These are phyloP conservation scores for Rosa hybrid DNA, from an alignment of 331 rosid species.

Conservation along the genomic window DNA sequence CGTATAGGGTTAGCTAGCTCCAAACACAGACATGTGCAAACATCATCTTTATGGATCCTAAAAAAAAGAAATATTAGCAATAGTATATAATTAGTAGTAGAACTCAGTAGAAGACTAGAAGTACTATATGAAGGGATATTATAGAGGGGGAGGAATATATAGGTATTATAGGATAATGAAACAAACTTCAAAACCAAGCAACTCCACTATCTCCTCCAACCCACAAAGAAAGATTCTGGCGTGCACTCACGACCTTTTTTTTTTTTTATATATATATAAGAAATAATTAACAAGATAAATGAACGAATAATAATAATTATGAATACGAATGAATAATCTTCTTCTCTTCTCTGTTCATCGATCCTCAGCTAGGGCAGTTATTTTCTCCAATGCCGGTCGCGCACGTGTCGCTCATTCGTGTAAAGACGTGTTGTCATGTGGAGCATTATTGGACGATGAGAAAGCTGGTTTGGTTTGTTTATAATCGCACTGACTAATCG, in stretches of 20 bases:
- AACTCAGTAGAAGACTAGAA: neutral
- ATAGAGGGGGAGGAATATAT: neutral
- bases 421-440: constrained; percentile 68
- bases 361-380: constrained; percentile 35
- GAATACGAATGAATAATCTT: neutral
- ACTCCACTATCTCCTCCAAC: constrained; percentile 41
- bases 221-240: constrained; percentile 64
- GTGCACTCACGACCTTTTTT: constrained; percentile 55
- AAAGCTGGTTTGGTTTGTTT: constrained; percentile 30
- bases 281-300: neutral
- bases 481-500: constrained; percentile 32
- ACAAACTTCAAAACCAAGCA: constrained; percentile 73
- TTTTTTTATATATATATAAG: neutral
- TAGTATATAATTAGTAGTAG: constrained; percentile 8
- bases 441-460: constrained; percentile 64
- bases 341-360: constrained; percentile 28
- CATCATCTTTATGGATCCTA: constrained; percentile 8
- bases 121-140: neutral
- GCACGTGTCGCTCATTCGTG: constrained; percentile 52
- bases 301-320: neutral
- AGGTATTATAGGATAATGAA: constrained; percentile 25
- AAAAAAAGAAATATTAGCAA: neutral
- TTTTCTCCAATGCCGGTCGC: constrained; percentile 20
- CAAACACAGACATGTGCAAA: constrained; percentile 35
- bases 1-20: neutral